phyloP scores from a whole-genome alignment of 169 alveolate species.

The Eimeria maxima region DNA sequence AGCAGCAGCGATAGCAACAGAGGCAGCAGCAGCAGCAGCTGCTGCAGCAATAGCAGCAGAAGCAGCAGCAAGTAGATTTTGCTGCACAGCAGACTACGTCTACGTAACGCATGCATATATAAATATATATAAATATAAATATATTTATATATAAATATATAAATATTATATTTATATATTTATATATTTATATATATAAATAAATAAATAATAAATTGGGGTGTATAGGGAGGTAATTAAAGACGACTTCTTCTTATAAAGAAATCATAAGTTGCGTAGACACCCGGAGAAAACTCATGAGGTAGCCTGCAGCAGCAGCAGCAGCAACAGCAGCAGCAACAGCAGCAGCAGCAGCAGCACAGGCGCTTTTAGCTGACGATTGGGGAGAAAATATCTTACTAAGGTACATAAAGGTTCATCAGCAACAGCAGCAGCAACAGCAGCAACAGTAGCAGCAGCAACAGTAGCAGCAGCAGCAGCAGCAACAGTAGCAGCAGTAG shows the following conservation, averaged over 20 bases:
- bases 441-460: not conserved
- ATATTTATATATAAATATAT: too few relatives aligned
- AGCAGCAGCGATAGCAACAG: too few relatives aligned
- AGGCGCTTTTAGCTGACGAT: not conserved
- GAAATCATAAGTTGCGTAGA: not conserved
- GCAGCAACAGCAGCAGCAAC: constrained; percentile 47
- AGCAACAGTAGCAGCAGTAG: constrained; percentile 49
- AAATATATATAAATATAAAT: too few relatives aligned
- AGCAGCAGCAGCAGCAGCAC: too few relatives aligned
- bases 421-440: constrained; percentile 20
- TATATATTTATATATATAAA: too few relatives aligned
- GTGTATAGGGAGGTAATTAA: not conserved
- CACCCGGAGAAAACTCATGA: constrained; percentile 42
- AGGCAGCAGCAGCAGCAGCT: too few relatives aligned
- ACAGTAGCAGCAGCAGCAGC: constrained; percentile 14
- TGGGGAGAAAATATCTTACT: not conserved
- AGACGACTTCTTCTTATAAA: not conserved
- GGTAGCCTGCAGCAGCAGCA: constrained; percentile 60
- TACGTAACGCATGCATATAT: too few relatives aligned
- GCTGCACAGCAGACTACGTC: too few relatives aligned
- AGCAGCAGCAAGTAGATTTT: too few relatives aligned
- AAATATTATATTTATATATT: too few relatives aligned
- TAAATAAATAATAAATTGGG: too few relatives aligned
- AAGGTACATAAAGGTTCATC: not conserved
- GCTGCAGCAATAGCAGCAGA: too few relatives aligned